Evolutionary conservation across 306 rosid species (phyloP).

Genomic region (Amphicarpaea edgeworthii): DNA sequence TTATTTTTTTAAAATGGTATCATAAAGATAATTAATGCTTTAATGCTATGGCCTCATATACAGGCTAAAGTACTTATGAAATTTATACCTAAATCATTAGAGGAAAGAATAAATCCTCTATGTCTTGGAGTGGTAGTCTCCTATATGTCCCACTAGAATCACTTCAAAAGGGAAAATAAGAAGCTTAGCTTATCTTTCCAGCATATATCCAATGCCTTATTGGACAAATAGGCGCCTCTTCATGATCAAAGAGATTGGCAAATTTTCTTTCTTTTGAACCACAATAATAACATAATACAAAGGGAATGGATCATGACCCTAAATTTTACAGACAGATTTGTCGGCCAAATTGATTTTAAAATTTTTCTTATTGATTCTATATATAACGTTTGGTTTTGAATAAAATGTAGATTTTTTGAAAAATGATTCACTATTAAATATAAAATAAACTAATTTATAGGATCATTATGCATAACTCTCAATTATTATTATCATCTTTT

Average conservation of each 20-base stretch:
- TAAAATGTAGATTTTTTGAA: background rate
- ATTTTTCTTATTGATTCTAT: background rate
- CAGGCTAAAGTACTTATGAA: slow-evolving; percentile 16
- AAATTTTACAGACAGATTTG: slow-evolving; percentile 46
- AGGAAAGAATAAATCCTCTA: slow-evolving; percentile 56
- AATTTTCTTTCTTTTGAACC: slow-evolving; percentile 33
- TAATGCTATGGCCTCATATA: slow-evolving; percentile 14
- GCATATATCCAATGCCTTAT: slow-evolving; percentile 42
- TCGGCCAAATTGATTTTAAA: slow-evolving; percentile 48
- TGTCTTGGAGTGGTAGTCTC: slow-evolving; percentile 49
- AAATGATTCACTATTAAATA: too few relatives aligned
- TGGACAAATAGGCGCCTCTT: slow-evolving; percentile 48
- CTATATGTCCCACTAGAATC: slow-evolving; percentile 58
- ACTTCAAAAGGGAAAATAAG: slow-evolving; percentile 45
- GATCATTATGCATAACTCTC: background rate
- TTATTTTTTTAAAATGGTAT: background rate
- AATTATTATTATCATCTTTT: background rate
- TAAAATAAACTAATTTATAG: background rate
- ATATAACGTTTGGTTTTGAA: too few relatives aligned
- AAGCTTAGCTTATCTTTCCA: slow-evolving; percentile 41
- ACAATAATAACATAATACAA: slow-evolving; percentile 40
- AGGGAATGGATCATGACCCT: slow-evolving; percentile 36
- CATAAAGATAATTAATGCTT: slow-evolving; percentile 5
- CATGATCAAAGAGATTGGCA: slow-evolving; percentile 12
- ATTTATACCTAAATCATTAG: slow-evolving; percentile 54